A percentile compares a stretch with the other conserved stretches of the same genome.
Evolutionary conservation across 2,329 filamentous ascomycete species (phyloP).

Genomic region (Fusarium avenaceum): DNA sequence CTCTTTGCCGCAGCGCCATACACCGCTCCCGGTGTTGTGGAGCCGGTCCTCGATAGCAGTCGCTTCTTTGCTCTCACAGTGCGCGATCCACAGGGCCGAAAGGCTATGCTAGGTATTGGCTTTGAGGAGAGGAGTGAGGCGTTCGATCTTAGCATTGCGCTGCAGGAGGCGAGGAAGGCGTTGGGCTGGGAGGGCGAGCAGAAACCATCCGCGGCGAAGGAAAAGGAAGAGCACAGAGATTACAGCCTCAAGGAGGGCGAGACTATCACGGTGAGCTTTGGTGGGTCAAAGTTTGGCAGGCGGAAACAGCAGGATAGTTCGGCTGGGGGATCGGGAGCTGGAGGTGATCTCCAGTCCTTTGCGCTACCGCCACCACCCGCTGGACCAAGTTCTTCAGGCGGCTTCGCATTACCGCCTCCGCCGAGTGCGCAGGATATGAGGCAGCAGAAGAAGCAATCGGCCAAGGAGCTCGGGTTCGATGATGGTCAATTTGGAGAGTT

Average conservation of each 20-base stretch:
- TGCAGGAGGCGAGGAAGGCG: slow-evolving; percentile 82
- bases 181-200: slow-evolving; percentile 68
- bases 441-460: slow-evolving; percentile 67
- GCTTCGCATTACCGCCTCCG: slow-evolving; percentile 74
- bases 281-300: slow-evolving; percentile 65
- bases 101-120: slow-evolving; percentile 85
- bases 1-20: slow-evolving; percentile 90
- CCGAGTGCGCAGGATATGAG: slow-evolving; percentile 73
- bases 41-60: slow-evolving; percentile 82
- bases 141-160: slow-evolving; percentile 84
- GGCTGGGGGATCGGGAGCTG: slow-evolving; percentile 33
- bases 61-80: slow-evolving; percentile 89
- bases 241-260: slow-evolving; percentile 91
- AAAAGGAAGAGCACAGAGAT: slow-evolving; percentile 64
- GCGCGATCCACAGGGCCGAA: slow-evolving; percentile 79
- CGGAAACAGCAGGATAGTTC: slow-evolving; percentile 57
- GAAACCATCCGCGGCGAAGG: slow-evolving; percentile 54
- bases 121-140: slow-evolving; percentile 90
- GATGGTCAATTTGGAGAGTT: slow-evolving; percentile 93
- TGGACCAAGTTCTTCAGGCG: slow-evolving; percentile 55
- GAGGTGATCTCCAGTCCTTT: slow-evolving; percentile 67
- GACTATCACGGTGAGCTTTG: slow-evolving; percentile 86
- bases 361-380: slow-evolving; percentile 79
- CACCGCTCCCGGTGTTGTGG: slow-evolving; percentile 73
- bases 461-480: slow-evolving; percentile 82